Base-by-base conservation (phyloP, 2,329 filamentous ascomycete species). In the Ophiognomonia clavigignenti-juglandacearum region DNA sequence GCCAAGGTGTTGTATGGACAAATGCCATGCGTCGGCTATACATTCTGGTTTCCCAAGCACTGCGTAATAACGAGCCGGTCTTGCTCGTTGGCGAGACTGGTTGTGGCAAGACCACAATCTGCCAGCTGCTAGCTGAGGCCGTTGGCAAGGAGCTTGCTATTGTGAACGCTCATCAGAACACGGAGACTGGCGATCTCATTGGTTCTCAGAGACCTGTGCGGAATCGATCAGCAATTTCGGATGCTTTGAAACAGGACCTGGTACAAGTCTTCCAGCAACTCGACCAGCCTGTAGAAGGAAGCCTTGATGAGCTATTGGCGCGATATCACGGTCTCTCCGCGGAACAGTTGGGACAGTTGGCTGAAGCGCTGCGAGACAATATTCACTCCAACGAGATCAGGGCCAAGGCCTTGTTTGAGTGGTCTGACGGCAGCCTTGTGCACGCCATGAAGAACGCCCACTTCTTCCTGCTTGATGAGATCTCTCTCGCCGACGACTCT, bases 141-240 rank as follows among this genome's bases (percentile, higher is more conserved):
- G 77, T 88, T 53, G 72, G 75, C 14, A 89, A 85, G 58, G 73
- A 87, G 53, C 71, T 99, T 32, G 83, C 91, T 56, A 93, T 92
- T 56, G 85, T 98, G 59, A 99, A 98, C 61, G 93, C 95, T 3
- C 95, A 99, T 65, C 92, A 97, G 57, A 99, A 98, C 55, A 91
- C 93, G 0, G 95, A 99, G 64, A 97, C 95, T 0, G 92, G 93
- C 14, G 93, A 99, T 64, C 74, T 99, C 10, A 97, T 99, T 55
- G 93, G 93, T 54, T 93, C 93, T 3, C 93, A 98, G 64, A 75
- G 93, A 50, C 93, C 93, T 4, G 80, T 97, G 19, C 80, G 95
- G 53, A 97, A 97, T 62, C 81, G 91, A 35, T 80, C 83, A 13
- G 80, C 80, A 1, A 80, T 95, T 27, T 70, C 87, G 29, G 80